phyloP scores from a whole-genome alignment of 176 grass and related monocot species.

The Musa schizocarpa region DNA sequence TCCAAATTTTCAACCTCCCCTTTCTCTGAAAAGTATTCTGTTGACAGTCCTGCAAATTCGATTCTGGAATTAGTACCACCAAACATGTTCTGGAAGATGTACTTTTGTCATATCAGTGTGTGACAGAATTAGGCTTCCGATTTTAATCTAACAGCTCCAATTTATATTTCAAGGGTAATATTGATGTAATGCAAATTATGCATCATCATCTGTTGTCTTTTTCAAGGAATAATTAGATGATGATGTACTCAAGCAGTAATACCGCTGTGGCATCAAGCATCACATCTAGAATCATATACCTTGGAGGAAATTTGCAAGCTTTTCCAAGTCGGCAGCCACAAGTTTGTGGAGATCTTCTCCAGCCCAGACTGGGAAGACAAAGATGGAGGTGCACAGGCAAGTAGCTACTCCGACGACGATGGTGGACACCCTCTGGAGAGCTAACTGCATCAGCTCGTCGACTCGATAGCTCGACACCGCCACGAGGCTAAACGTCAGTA shows the following conservation, averaged over 20 bases:
- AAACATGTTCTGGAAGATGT: no score
- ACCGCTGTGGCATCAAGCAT: neutral
- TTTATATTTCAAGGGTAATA: no score
- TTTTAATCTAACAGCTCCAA: no score
- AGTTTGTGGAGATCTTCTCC: slow-evolving; percentile 81
- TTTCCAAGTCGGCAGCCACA: slow-evolving; percentile 48
- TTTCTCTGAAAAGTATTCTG: slow-evolving; percentile 53
- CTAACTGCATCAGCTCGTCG: slow-evolving; percentile 56
- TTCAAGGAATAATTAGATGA: neutral
- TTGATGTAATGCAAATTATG: neutral
- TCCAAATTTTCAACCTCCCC: slow-evolving; percentile 36
- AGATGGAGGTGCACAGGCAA: slow-evolving; percentile 62
- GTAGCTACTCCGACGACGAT: slow-evolving; percentile 60
- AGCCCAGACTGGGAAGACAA: slow-evolving; percentile 74
- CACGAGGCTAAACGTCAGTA: slow-evolving; percentile 92
- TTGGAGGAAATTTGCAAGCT: slow-evolving; percentile 62
- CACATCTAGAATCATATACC: slow-evolving; percentile 22
- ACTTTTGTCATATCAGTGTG: no score
- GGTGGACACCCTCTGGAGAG: slow-evolving; percentile 70
- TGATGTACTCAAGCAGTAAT: neutral
- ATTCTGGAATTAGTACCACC: no score
- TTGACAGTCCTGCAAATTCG: slow-evolving; percentile 45
- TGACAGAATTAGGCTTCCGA: no score
- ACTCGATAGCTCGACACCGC: slow-evolving; percentile 89
- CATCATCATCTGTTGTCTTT: neutral